Evolutionary conservation across 2,329 filamentous ascomycete genomes (phyloP).

Genomic region (Botrytis sinoallii): DNA sequence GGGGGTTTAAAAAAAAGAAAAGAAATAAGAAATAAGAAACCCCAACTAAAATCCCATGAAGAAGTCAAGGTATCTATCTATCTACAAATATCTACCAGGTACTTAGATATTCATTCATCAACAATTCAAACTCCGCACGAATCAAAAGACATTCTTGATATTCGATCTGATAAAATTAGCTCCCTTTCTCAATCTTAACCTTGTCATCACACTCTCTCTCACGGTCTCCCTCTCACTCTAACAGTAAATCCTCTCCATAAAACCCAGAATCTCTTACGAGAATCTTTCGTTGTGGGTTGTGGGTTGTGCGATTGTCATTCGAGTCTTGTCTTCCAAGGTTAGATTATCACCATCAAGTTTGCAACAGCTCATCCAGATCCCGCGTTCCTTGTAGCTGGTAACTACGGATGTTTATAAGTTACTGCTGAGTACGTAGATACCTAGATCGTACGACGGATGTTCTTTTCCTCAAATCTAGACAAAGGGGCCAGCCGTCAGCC

Average conservation of each 20-base stretch:
- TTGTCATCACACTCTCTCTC: too few species aligned
- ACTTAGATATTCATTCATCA: background rate
- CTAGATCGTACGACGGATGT: too few species aligned
- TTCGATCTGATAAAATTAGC: conserved; percentile 7
- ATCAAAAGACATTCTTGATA: background rate
- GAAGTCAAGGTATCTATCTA: background rate
- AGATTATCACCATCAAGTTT: too few species aligned
- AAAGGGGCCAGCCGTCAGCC: too few species aligned
- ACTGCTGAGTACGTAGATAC: too few species aligned
- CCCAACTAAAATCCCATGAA: background rate
- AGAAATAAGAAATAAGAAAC: background rate
- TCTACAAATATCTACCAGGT: background rate
- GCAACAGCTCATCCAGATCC: background rate
- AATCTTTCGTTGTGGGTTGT: conserved; percentile 1
- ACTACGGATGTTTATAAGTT: too few species aligned
- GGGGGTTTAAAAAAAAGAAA: background rate
- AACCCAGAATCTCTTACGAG: background rate
- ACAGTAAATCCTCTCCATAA: background rate
- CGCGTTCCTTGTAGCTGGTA: background rate
- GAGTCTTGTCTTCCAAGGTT: too few species aligned
- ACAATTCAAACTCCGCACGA: background rate
- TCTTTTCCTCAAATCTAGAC: too few species aligned
- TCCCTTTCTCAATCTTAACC: too few species aligned
- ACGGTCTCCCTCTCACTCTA: too few species aligned
- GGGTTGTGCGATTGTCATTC: background rate